These are phyloP conservation scores for Ceriops decandra DNA, from an alignment of 345 rosid genomes.

Conservation along the genomic window DNA sequence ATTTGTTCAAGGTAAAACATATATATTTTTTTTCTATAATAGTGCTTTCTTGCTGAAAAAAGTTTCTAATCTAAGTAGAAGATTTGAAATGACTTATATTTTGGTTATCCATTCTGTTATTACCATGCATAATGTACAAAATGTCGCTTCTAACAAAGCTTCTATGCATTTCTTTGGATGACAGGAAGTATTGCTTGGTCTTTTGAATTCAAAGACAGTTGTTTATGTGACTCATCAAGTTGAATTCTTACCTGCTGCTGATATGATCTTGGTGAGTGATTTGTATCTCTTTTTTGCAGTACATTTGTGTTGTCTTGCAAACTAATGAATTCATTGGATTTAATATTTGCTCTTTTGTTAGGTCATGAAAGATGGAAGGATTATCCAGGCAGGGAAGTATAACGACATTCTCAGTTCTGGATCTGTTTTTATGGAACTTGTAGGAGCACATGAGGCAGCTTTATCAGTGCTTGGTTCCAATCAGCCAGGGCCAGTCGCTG, in stretches of 20 bases:
- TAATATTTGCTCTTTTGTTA: slow-evolving; percentile 20
- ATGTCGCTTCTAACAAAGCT: neutral
- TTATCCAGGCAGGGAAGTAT: slow-evolving; percentile 70
- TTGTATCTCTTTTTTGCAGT: slow-evolving; percentile 1
- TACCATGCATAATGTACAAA: neutral
- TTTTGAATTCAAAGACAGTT: slow-evolving; percentile 47
- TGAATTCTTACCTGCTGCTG: slow-evolving; percentile 62
- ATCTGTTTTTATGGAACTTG: slow-evolving; percentile 73
- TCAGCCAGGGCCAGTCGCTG: slow-evolving; percentile 32
- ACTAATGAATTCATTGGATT: neutral
- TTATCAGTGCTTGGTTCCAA: slow-evolving; percentile 48
- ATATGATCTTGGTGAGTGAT: slow-evolving; percentile 54
- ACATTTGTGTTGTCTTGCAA: neutral
- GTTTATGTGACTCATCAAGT: slow-evolving; percentile 65
- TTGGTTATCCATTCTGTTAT: neutral
- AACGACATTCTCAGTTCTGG: slow-evolving; percentile 57
- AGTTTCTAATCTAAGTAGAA: neutral
- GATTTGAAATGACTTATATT: neutral
- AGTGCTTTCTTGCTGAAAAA: neutral
- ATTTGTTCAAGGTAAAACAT: slow-evolving; percentile 23
- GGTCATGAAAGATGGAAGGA: slow-evolving; percentile 83
- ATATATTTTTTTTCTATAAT: neutral
- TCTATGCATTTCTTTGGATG: neutral
- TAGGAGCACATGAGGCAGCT: slow-evolving; percentile 66
- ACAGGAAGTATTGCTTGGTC: slow-evolving; percentile 58